Percentiles rank a stretch among this genome's conserved stretches.
Conservation (phyloP, 108 stramenopile genomes). For the Pinguiococcus pyrenoidosus region DNA sequence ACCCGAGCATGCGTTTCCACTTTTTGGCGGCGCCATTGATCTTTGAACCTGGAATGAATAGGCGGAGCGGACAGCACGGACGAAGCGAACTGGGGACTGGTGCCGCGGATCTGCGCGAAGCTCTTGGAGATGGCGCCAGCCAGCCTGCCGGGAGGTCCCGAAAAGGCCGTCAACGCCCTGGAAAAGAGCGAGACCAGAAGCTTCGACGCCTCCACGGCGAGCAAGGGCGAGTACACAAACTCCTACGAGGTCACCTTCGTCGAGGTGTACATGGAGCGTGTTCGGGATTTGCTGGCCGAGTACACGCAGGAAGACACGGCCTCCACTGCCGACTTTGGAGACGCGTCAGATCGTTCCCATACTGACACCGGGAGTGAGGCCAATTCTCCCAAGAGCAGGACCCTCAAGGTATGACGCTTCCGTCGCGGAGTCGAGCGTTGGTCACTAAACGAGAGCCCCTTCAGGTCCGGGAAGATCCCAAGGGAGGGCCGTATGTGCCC, state of each 20-base stretch:
- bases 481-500: not conserved
- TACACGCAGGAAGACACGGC: too few relatives aligned
- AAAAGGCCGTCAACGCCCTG: not conserved
- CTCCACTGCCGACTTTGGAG: too few relatives aligned
- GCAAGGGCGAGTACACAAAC: conserved; percentile 5
- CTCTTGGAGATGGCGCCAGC: not conserved
- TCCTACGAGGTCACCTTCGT: conserved; percentile 1
- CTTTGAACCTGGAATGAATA: too few relatives aligned
- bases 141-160: too few relatives aligned
- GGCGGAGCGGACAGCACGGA: not conserved
- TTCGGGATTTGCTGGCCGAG: conserved; percentile 14
- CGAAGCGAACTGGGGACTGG: not conserved
- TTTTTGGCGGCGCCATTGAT: too few relatives aligned
- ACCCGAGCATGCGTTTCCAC: too few relatives aligned
- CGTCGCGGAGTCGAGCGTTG: too few relatives aligned
- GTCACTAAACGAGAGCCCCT: too few relatives aligned
- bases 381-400: too few relatives aligned
- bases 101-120: not conserved
- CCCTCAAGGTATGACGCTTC: too few relatives aligned
- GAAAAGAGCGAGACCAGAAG: not conserved
- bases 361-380: too few relatives aligned
- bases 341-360: too few relatives aligned
- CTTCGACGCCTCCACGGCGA: not conserved
- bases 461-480: conserved; percentile 1
- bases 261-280: conserved; percentile 27